Evolutionary conservation across 805 yeast genomes (phyloP), one percentile per base, ranked within the genome.

Genomic region (Zygoascus ofunaensis): DNA sequence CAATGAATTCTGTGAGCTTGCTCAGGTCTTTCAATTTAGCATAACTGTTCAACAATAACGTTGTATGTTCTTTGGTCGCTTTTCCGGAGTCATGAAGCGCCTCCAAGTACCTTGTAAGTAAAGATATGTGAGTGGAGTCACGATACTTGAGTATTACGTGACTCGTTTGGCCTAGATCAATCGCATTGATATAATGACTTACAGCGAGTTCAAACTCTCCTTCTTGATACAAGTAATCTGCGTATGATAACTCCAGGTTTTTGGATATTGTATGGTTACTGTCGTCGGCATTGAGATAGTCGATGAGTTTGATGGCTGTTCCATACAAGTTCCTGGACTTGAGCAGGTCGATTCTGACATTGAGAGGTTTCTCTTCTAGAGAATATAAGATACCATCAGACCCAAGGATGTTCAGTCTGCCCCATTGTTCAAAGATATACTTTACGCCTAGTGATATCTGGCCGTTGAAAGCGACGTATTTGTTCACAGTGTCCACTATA

Each of bases 61-160:
- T 87, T 4, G 87, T 72, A 60, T 90, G 97, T 56, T 87, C 94
- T 24, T 76, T 70, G n/a, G 76, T 74, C 0, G 95, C 80, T 12
- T 72, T 52, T 2, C 73, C 71, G 36, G 69, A 60, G 5, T 71
- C 71, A 43, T 82, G 68, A 50, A 87, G 66, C 10, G 73, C 73
- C 58, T 77, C 78, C 28, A 87, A 64, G 50, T 82, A 87, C 35
- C 68, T 66, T 0, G 86, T 72, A 54, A 89, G 63, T 47, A 76
- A 76, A 23, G 69, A 65, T 1, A 86, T 82, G 46, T 82, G 80
- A 4, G 84, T 77, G 18, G 87, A 80, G 48, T 82, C 94, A 50
- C 82, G 80, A 60, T 81, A 86, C 54, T 81, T 80, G 36, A 85
- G 75, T 17, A 90, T 84, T 2, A 87, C 77, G 47, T 80, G 84